Percentiles rank a stretch among this genome's conserved stretches.
Conservation (phyloP, 805 yeast species). For the Metschnikowia sp. region DNA sequence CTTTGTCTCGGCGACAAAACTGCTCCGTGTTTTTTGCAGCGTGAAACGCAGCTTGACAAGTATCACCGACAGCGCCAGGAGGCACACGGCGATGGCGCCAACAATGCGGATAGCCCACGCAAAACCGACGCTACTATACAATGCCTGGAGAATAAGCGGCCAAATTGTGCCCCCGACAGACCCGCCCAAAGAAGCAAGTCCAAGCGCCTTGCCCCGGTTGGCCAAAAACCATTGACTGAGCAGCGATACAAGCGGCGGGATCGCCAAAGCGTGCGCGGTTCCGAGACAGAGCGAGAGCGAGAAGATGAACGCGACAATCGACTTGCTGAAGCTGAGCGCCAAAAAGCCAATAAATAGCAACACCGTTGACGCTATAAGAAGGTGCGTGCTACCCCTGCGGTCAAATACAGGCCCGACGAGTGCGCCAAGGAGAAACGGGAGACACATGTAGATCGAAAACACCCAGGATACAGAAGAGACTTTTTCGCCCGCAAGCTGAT, state of each 20-base stretch:
- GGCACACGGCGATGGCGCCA: slow-evolving; percentile 30
- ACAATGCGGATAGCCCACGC: slow-evolving; percentile 57
- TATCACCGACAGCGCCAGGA: slow-evolving; percentile 22
- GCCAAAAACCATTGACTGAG: slow-evolving; percentile 63
- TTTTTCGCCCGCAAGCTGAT: slow-evolving; percentile 47
- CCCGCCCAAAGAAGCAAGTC: slow-evolving; percentile 63
- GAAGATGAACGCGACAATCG: slow-evolving; percentile 58
- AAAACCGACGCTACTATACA: slow-evolving; percentile 50
- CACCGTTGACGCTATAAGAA: slow-evolving; percentile 28
- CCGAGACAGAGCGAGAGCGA: slow-evolving; percentile 53
- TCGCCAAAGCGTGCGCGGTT: slow-evolving; percentile 55
- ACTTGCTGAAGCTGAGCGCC: slow-evolving; percentile 52
- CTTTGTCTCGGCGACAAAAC: background rate
- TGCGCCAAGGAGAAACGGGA: slow-evolving; percentile 27
- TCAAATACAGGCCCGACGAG: slow-evolving; percentile 63
- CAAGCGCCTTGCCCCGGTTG: slow-evolving; percentile 59
- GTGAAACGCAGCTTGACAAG: slow-evolving; percentile 29
- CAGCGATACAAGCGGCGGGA: slow-evolving; percentile 59
- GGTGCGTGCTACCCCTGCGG: slow-evolving; percentile 49
- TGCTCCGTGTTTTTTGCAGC: background rate
- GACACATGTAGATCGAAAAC: slow-evolving; percentile 53
- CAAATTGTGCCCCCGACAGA: slow-evolving; percentile 63
- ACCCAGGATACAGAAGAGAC: slow-evolving; percentile 60
- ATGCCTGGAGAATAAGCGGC: slow-evolving; percentile 49
- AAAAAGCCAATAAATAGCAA: slow-evolving; percentile 50